phyloP scores from a whole-genome alignment of 2,329 filamentous ascomycete genomes.

The Cladosporium sp. region DNA sequence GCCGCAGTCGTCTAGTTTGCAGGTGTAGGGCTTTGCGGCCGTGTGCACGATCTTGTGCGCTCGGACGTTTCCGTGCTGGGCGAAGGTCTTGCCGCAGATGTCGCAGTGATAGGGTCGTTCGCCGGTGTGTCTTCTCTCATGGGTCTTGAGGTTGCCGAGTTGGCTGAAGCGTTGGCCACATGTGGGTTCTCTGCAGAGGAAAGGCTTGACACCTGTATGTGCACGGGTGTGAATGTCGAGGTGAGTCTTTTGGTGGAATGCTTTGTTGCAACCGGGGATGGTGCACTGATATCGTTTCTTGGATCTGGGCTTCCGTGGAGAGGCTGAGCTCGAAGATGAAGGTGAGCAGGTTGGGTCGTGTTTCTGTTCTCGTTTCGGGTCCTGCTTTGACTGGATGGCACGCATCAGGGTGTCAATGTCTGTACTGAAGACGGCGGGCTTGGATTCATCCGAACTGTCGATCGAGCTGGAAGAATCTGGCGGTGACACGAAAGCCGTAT shows the following conservation, averaged over 20 bases:
- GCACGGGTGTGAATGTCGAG: conserved; percentile 84
- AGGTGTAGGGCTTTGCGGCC: conserved; percentile 74
- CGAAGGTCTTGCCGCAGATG: conserved; percentile 77
- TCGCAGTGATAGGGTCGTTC: conserved; percentile 82
- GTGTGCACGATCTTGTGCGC: conserved; percentile 81
- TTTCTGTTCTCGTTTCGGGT: conserved; percentile 15
- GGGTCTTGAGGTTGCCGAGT: conserved; percentile 88
- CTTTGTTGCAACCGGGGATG: conserved; percentile 72
- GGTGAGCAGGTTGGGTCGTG: neutral
- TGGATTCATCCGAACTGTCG: conserved; percentile 42
- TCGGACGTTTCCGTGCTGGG: conserved; percentile 80
- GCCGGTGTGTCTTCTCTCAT: conserved; percentile 82
- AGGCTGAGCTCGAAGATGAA: neutral
- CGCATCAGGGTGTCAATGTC: conserved; percentile 87
- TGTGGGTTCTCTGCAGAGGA: conserved; percentile 72
- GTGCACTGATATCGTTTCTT: conserved; percentile 73
- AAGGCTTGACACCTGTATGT: conserved; percentile 89
- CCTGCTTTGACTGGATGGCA: conserved; percentile 63
- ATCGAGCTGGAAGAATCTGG: conserved; percentile 46
- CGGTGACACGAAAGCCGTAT: conserved; percentile 31
- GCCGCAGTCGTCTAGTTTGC: conserved; percentile 77
- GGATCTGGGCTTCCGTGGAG: conserved; percentile 28
- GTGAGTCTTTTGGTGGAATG: conserved; percentile 89
- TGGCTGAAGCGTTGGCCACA: conserved; percentile 86
- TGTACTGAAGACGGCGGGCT: conserved; percentile 66